These are phyloP conservation scores for Kockiozyma suomiensis DNA, from an alignment of 805 yeast species.

Conservation along the genomic window DNA sequence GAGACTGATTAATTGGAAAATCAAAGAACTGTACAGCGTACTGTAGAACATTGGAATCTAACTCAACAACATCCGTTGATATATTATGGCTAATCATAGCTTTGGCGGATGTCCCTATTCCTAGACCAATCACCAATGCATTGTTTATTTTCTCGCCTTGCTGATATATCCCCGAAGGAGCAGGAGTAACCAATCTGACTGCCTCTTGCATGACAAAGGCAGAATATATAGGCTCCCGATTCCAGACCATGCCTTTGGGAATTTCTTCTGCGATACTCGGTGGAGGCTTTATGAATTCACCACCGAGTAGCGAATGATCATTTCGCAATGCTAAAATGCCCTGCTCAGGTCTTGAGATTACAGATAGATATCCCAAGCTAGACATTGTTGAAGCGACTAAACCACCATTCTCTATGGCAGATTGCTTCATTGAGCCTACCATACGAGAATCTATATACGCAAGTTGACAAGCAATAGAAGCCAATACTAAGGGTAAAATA, in stretches of 20 bases:
- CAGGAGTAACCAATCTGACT: conserved; percentile 24
- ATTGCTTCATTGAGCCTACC: neutral
- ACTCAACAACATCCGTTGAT: conserved; percentile 22
- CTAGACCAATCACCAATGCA: conserved; percentile 30
- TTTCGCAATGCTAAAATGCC: conserved; percentile 12
- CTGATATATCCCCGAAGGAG: conserved; percentile 5
- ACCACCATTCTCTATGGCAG: neutral
- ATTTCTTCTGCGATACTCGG: neutral
- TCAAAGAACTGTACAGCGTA: conserved; percentile 24
- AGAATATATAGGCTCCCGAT: conserved; percentile 26
- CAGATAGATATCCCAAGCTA: conserved; percentile 25
- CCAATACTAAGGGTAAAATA: neutral
- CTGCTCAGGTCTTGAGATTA: conserved; percentile 9
- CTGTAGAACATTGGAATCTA: conserved; percentile 23
- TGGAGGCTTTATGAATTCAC: conserved; percentile 17
- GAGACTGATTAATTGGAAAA: conserved; percentile 17
- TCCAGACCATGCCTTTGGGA: conserved; percentile 4
- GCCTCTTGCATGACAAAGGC: conserved; percentile 32
- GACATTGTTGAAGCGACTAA: conserved; percentile 18
- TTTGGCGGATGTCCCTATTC: conserved; percentile 27
- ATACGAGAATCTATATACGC: neutral
- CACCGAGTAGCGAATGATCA: conserved; percentile 32
- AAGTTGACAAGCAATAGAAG: neutral
- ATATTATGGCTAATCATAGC: conserved; percentile 24
- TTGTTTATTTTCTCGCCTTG: conserved; percentile 2